These are phyloP conservation scores for Penicillium cataractarum DNA, from an alignment of 495 filamentous ascomycete genomes.

Conservation along the genomic window DNA sequence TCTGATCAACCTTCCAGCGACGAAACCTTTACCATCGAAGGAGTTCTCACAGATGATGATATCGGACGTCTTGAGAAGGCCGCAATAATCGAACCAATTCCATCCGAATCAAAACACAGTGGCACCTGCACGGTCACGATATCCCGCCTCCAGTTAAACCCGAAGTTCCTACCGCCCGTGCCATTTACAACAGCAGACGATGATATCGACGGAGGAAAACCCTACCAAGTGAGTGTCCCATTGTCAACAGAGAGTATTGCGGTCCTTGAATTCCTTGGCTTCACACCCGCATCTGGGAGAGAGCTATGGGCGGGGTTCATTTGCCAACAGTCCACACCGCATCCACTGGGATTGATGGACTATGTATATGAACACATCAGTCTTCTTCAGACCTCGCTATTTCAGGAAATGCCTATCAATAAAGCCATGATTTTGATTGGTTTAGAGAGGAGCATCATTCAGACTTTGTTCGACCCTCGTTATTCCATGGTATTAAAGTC, in stretches of 20 bases:
- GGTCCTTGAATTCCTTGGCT: not conserved
- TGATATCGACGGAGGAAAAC: not conserved
- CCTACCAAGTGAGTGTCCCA: not conserved
- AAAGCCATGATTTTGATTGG: not conserved
- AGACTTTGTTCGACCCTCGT: not conserved
- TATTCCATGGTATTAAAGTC: not conserved
- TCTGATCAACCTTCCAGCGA: not conserved
- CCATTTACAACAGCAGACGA: not conserved
- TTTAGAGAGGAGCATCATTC: not conserved
- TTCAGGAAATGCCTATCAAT: not conserved
- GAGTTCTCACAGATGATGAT: not conserved
- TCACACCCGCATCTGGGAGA: not conserved
- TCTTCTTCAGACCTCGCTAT: not conserved
- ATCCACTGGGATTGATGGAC: not conserved
- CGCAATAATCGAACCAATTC: not conserved
- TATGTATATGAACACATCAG: not conserved
- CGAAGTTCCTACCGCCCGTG: not conserved
- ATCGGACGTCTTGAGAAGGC: not conserved
- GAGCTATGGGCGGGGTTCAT: not conserved
- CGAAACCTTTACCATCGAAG: not conserved
- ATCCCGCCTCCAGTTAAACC: not conserved
- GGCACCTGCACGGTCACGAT: not conserved
- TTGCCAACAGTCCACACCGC: not conserved
- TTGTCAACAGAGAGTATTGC: not conserved
- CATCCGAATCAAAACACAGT: not conserved